A percentile compares a stretch with the other conserved stretches of the same genome.
phyloP scores from a whole-genome alignment of 2,329 filamentous ascomycete species.

The Xylaria sp. region DNA sequence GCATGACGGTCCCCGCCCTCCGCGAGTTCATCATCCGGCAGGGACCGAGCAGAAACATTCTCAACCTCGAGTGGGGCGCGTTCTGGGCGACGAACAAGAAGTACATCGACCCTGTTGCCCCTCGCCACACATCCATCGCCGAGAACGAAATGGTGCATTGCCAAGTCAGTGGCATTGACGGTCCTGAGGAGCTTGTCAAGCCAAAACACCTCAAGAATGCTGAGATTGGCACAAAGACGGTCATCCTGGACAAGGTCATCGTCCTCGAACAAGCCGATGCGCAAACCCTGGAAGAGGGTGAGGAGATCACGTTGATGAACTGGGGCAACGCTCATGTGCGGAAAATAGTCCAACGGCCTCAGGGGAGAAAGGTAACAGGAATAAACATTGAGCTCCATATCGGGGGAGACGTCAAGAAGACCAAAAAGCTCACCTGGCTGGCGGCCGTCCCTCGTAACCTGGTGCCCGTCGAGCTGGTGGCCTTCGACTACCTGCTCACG shows the following conservation, averaged over 20 bases:
- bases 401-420: conserved; percentile 87
- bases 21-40: conserved; percentile 81
- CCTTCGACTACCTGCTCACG: conserved; percentile 89
- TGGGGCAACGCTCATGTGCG: conserved; percentile 87
- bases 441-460: conserved; percentile 71
- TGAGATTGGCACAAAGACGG: conserved; percentile 78
- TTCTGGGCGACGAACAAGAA: conserved; percentile 75
- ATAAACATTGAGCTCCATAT: conserved; percentile 82
- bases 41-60: conserved; percentile 77
- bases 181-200: conserved; percentile 65
- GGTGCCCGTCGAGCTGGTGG: conserved; percentile 78
- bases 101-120: conserved; percentile 73
- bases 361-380: conserved; percentile 53
- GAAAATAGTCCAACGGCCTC: conserved; percentile 52
- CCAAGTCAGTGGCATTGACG: conserved; percentile 66
- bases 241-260: conserved; percentile 71
- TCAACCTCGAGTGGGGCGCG: conserved; percentile 76
- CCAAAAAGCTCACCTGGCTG: conserved; percentile 90
- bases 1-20: conserved; percentile 73
- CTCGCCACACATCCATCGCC: conserved; percentile 70
- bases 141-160: conserved; percentile 70
- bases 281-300: conserved; percentile 73
- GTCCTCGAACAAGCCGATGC: conserved; percentile 84
- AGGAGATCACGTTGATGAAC: conserved; percentile 91
- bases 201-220: conserved; percentile 86